Base-by-base conservation (phyloP, 495 filamentous ascomycete species). In the Hypoxylon rickii region DNA sequence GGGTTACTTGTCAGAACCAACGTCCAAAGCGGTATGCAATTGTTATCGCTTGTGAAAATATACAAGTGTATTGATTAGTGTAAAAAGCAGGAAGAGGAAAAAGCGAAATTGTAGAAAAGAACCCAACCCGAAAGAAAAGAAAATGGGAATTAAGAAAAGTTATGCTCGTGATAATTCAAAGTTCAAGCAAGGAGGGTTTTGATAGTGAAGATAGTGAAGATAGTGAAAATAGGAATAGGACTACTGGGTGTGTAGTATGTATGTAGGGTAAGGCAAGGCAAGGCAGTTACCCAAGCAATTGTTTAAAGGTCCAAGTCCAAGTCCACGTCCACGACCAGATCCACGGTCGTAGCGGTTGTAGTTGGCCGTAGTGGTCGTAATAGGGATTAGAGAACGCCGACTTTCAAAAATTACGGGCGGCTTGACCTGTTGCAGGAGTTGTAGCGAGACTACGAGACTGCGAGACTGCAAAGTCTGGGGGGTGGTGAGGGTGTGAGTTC, bases 61-160 rank as follows among this genome's bases (percentile, higher is more conserved):
- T 51, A 61, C 44, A 52, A 17, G 24, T 49, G 45, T n/a, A n/a
- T n/a, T n/a, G 47, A 63, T 63, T 53, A 63, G 58, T 51, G 42
- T 17, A 61, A 46, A 31, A 46, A 15, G 15, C 17, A 31, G 22
- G 44, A 46, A 46, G 17, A 2, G 31, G 36, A 46, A 18, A 4
- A 8, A 13, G 17, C 2, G 31, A 36, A 46, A 33, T 2, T 8
- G n/a, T n/a, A 11, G 18, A 46, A 34, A 17, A 52, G 31, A 26
- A 20, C 44, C 31, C 13, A 38, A 36, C 7, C 6, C 15, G 18
- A 36, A 36, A 44, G 55, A 38, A 26, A 37, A 43, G 32, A 49
- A 20, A 51, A 32, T 26, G 29, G 12, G 44, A 49, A 19, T 38
- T 13, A 5, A 7, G 32, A 12, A n/a, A 29, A 5, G 24, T 29